Conservation (phyloP, 1,284 basidiomycete genomes). For the Melampsora larici-populina region DNA sequence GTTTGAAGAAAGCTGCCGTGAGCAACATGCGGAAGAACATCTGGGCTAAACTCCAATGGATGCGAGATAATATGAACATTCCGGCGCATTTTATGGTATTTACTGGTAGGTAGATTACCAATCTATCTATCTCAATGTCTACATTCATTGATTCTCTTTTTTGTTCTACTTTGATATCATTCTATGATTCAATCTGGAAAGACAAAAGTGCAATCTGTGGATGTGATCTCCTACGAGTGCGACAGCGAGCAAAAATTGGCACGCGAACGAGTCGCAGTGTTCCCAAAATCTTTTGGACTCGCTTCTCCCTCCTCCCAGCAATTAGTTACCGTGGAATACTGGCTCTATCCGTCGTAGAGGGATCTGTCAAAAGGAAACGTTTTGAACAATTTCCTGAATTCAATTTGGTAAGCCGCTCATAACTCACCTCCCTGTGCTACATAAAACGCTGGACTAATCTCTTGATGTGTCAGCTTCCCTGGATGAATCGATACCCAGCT, state of each 20-base stretch:
- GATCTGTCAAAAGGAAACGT: not conserved
- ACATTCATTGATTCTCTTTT: not conserved
- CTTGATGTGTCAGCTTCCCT: not conserved
- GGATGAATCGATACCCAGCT: too few species aligned
- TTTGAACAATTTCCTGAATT: conserved; percentile 7
- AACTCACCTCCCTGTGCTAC: too few species aligned
- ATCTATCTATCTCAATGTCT: not conserved
- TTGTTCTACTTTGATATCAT: not conserved
- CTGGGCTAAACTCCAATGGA: too few species aligned
- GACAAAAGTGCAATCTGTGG: conserved; percentile 10
- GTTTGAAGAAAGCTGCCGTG: too few species aligned
- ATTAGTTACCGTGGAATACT: not conserved
- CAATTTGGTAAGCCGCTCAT: not conserved
- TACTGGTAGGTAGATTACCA: too few species aligned
- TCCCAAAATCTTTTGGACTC: not conserved
- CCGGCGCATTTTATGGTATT: too few species aligned
- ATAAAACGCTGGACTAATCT: too few species aligned
- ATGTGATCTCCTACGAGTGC: not conserved
- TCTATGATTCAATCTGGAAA: not conserved
- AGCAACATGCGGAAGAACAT: not conserved
- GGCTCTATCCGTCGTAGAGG: not conserved
- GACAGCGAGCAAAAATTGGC: not conserved
- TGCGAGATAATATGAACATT: too few species aligned
- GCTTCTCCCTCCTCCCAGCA: not conserved
- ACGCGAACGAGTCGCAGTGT: not conserved